Base-by-base conservation (phyloP, 2,329 filamentous ascomycete genomes). In the Aspergillus versicolor region DNA sequence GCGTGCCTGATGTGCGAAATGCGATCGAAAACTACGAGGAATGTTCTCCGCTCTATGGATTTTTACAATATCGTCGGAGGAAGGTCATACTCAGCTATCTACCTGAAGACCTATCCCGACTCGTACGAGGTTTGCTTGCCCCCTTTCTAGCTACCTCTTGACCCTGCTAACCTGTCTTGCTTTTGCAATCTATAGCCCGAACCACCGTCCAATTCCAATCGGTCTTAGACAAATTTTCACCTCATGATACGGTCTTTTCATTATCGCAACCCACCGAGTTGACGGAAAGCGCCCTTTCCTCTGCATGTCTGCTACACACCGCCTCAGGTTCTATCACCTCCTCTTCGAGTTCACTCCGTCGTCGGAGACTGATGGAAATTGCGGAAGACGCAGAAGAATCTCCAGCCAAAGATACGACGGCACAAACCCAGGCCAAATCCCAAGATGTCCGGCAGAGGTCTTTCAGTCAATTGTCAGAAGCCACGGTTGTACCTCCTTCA, bases 71-170 rank as follows among this genome's bases (percentile, higher is more conserved):
- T 75, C 84, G 93, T 56, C 87, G 92, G 70, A 86, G 92, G 71
- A 97, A 92, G 75, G 89, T 97, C 48, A 78, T 99, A 59, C 84
- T 99, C 73, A 97, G 94, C 78, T 96, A 94, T 73, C 83, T 96
- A 61, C 94, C 93, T 1, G 91, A 96, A 59, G 90, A 88, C 58
- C 93, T 92, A 63, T 97, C 94, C 61, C 85, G 94, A 67, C 81
- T 99, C 54, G 81, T 99, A 53, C 90, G 96, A 89, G 94, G 94
- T 96, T 76, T 65, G 85, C 73, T 47, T 24, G 30, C 5, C 37
- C 21, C 6, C n/a, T 40, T 32, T 43, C 37, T 42, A 13, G 8
- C 11, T 19, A 40, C 15, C 9, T 15, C 27, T 32, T 27, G 13
- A 24, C 40, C 49, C 57, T 47, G 52, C 61, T 61, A 50, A 63